These are phyloP conservation scores for Schizophyllum amplum DNA, from an alignment of 1,284 basidiomycete genomes.

Conservation along the genomic window DNA sequence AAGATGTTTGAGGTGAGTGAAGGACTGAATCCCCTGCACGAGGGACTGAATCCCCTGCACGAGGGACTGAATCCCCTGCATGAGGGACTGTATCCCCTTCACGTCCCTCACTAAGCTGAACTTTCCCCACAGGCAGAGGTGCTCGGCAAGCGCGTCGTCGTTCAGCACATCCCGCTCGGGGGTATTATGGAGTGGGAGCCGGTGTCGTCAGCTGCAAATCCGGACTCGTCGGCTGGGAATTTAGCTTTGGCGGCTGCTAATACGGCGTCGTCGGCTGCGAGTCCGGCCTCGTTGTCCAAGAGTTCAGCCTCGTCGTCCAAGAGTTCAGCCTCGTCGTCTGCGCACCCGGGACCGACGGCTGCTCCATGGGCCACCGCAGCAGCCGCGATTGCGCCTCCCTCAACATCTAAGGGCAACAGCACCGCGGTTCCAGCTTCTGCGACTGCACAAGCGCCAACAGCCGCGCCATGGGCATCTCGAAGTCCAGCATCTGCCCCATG, in stretches of 20 bases:
- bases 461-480: too few relatives aligned
- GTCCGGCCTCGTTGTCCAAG: background rate
- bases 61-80: too few relatives aligned
- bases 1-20: slow-evolving; percentile 94
- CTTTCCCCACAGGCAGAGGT: slow-evolving; percentile 66
- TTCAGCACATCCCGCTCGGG: slow-evolving; percentile 90
- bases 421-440: too few relatives aligned
- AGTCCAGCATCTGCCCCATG: background rate
- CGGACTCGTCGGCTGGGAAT: background rate
- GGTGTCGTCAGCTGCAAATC: too few relatives aligned
- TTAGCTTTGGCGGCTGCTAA: background rate
- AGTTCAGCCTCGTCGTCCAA: background rate
- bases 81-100: too few relatives aligned
- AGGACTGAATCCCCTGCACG: too few relatives aligned
- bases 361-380: background rate
- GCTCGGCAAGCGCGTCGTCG: slow-evolving; percentile 91
- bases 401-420: too few relatives aligned
- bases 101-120: too few relatives aligned
- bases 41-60: too few relatives aligned
- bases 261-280: background rate
- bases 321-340: background rate
- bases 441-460: too few relatives aligned
- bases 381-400: background rate
- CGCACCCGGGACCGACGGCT: background rate
- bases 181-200: slow-evolving; percentile 60